Percentiles rank a stretch among this genome's conserved stretches.
Evolutionary conservation across 2,329 filamentous ascomycete species (phyloP).

Genomic region (Fusarium compactum): DNA sequence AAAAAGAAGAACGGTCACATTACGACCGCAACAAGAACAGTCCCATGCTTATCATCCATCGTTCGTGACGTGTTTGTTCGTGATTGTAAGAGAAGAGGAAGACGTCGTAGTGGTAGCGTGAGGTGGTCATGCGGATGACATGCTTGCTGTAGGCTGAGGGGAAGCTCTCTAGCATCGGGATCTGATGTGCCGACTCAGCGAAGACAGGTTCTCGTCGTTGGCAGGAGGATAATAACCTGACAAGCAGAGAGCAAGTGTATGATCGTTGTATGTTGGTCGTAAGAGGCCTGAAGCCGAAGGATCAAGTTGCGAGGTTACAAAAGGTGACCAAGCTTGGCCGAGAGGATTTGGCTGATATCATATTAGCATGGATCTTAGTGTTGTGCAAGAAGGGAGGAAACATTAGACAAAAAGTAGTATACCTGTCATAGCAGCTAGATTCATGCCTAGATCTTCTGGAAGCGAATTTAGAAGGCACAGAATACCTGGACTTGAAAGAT

Average conservation of each 20-base stretch:
- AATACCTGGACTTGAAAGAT: conserved; percentile 9
- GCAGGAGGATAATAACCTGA: not conserved
- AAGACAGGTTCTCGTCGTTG: not conserved
- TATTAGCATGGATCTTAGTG: conserved; percentile 19
- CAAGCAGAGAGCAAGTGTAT: not conserved
- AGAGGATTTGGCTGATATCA: conserved; percentile 32
- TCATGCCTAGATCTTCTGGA: not conserved
- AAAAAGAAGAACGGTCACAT: conserved; percentile 40
- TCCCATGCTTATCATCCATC: not conserved
- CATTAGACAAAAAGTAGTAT: not conserved
- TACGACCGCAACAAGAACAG: conserved; percentile 26
- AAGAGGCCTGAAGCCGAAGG: conserved; percentile 5
- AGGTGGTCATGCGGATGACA: conserved; percentile 28
- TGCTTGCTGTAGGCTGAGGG: conserved; percentile 32
- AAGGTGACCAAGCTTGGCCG: conserved; percentile 35
- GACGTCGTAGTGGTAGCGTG: conserved; percentile 3
- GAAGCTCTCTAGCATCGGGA: conserved; percentile 27
- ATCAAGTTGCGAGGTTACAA: conserved; percentile 10
- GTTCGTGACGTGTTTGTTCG: conserved; percentile 4
- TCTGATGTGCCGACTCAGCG: conserved; percentile 10
- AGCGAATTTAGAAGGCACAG: not conserved
- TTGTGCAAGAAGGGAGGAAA: not conserved
- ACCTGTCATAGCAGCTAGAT: not conserved
- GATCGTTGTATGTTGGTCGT: not conserved
- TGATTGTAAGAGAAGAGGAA: not conserved